Evolutionary conservation across 441 rosid species (phyloP).

Genomic region (Gossypium lobatum): DNA sequence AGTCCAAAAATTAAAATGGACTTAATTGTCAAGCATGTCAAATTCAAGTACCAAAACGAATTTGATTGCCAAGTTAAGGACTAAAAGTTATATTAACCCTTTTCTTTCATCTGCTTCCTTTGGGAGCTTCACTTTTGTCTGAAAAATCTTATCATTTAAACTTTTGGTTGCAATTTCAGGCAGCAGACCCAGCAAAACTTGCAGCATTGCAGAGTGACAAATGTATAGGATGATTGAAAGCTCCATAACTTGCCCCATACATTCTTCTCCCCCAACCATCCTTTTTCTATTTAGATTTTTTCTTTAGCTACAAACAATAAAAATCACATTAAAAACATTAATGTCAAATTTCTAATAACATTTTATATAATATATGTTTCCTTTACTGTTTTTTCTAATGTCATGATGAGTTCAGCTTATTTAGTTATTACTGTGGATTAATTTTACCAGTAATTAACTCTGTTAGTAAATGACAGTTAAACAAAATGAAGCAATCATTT

Average conservation of each 20-base stretch:
- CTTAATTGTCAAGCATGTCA: too few relatives aligned
- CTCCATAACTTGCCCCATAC: conserved; percentile 52
- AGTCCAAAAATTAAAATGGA: too few relatives aligned
- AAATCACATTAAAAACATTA: neutral
- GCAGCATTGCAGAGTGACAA: conserved; percentile 29
- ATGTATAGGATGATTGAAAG: conserved; percentile 22
- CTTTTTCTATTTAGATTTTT: neutral
- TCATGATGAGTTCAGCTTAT: neutral
- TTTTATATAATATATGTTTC: too few relatives aligned
- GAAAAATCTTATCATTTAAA: conserved; percentile 38
- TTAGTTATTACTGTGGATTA: neutral
- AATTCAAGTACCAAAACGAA: too few relatives aligned
- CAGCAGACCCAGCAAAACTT: conserved; percentile 34
- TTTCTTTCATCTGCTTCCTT: neutral
- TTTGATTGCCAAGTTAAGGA: too few relatives aligned
- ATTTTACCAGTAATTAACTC: neutral
- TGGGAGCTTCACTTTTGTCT: conserved; percentile 30
- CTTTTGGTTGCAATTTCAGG: conserved; percentile 40
- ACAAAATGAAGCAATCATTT: neutral
- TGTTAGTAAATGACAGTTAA: neutral
- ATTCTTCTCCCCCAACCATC: conserved; percentile 30
- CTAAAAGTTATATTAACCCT: too few relatives aligned
- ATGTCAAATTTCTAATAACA: neutral
- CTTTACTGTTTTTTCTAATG: neutral
- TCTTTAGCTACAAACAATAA: neutral